Conservation (phyloP, 1,139 yeast species). For the Taphrina populina region DNA sequence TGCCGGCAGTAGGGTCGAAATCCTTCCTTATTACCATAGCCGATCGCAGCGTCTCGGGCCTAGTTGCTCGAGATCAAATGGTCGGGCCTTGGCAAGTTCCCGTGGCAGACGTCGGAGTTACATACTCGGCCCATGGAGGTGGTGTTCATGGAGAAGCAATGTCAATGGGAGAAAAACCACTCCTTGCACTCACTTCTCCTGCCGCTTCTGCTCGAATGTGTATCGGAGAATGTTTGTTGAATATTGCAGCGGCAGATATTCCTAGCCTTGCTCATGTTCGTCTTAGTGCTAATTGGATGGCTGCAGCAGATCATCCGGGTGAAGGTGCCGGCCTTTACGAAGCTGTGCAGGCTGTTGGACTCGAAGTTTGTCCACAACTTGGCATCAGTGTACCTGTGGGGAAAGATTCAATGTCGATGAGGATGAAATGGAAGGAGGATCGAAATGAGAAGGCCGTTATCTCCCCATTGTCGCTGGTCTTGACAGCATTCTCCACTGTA, state of each 20-base stretch:
- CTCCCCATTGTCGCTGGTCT: slow-evolving; percentile 87
- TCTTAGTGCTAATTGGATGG: slow-evolving; percentile 98
- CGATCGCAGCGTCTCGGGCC: slow-evolving; percentile 93
- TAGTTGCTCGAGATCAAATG: slow-evolving; percentile 96
- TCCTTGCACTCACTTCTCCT: slow-evolving; percentile 85
- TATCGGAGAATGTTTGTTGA: slow-evolving; percentile 91
- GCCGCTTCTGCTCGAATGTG: slow-evolving; percentile 95
- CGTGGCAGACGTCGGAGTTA: slow-evolving; percentile 98
- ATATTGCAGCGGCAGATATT: slow-evolving; percentile 86
- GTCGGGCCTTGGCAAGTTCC: slow-evolving; percentile 99
- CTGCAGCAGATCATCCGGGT: slow-evolving; percentile 92
- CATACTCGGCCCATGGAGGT: slow-evolving; percentile 81
- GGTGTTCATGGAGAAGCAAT: slow-evolving; percentile 90
- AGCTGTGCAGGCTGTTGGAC: slow-evolving; percentile 94
- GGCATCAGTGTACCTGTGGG: slow-evolving; percentile 96
- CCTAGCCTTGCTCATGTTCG: slow-evolving; percentile 72
- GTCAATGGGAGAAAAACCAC: slow-evolving; percentile 97
- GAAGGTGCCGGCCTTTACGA: slow-evolving; percentile 94
- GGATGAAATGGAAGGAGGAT: slow-evolving; percentile 87
- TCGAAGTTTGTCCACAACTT: slow-evolving; percentile 89
- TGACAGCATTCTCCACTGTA: slow-evolving; percentile 91
- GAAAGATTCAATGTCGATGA: slow-evolving; percentile 99
- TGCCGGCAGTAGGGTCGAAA: slow-evolving; percentile 95
- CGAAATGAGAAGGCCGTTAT: slow-evolving; percentile 66
- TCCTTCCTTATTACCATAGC: slow-evolving; percentile 94